Base-by-base conservation (phyloP, 2,329 filamentous ascomycete species). In the Monosporascus sp. region DNA sequence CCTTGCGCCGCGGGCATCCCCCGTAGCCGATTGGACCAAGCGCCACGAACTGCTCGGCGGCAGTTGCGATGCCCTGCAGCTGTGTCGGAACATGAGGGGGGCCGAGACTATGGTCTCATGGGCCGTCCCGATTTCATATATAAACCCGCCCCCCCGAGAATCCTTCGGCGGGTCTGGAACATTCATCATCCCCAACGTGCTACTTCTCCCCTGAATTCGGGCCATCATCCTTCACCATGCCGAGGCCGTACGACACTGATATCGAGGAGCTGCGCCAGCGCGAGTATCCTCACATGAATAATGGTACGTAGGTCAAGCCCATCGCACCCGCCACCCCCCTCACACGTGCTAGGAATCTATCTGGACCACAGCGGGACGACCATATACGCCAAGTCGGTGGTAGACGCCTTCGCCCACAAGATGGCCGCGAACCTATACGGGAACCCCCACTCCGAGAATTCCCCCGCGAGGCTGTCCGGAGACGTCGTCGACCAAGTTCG, bases 381-480 rank as follows among this genome's bases (percentile, higher is more conserved):
- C 36, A 76, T 84, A 41, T 84, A 83, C 60, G 78, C 83, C 45
- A 79, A 74, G 57, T 83, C 83, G 26, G 73, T 84, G 37, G 72
- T 86, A 41, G 73, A 78, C 46, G 71, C 72, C 24, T 85, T 86
- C 66, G 76, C 79, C 6, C 65, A 70, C 3, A 78, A 83, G 59
- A 76, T 87, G 67, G 71, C 77, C 41, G 64, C 71, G 36, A 80
- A 77, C 56, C 73, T 88, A n/a, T 85, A 85, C 61, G 84, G 84
- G 11, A 88, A 88, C 60, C 85, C 85, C 2, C 86, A 88, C 64
- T 88, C 85, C 1, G 76, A 81, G 58, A 84, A 83, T 38, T 72
- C 76, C 17, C 82, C 83, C 0, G 84, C 83, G 16, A 79, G 77
- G 52, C 69, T 81, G 20, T 79, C 81, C 1, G 82, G 82, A 5